Evolutionary conservation across 352 stramenopile genomes (phyloP), one percentile per base, ranked within the genome.

Genomic region (Bremia lactucae): DNA sequence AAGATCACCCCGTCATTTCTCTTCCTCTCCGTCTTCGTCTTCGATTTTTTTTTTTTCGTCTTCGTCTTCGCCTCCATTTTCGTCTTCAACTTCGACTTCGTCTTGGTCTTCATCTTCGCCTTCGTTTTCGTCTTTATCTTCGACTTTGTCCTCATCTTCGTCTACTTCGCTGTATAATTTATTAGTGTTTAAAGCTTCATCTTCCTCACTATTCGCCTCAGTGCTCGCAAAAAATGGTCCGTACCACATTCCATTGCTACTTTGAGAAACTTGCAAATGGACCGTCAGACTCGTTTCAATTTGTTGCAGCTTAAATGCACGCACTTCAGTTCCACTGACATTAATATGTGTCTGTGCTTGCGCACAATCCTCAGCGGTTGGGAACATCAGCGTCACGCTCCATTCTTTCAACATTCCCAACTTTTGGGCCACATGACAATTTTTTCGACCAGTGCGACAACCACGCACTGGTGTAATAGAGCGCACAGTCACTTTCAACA

Each of bases 281-380:
- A 57, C 64, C 20, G 60, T 80, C 33, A 89, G 51, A 34, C 71
- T 83, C 29, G 79, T 57, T 29, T 87, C 71, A 47, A 89, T 82
- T 47, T 83, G 72, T 29, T 79, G 64, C 41, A 89, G 53, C 49
- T 89, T 89, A 42, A 81, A 85, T 20, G 76, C 76, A 3, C 76
- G 76, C 36, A 89, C 76, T 52, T 85, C 76, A 2, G 72, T 75
- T 21, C 73, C 71, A 37, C 68, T 83, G 23, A 87, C 52, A 35
- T 85, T 77, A 1, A 89, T 64, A 40, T 87, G 76, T 6, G 67
- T 68, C 55, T 84, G 75, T 10, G 73, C 73, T 28, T 86, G 73
- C 2, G 56, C 49, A 15, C 67, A 81, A 44, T 89, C 73, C 24
- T 89, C 76, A 0, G 49, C 40, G 14, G 39, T 79, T 24, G 61